phyloP scores from a whole-genome alignment of 805 yeast species.

The Candida vaughaniae region DNA sequence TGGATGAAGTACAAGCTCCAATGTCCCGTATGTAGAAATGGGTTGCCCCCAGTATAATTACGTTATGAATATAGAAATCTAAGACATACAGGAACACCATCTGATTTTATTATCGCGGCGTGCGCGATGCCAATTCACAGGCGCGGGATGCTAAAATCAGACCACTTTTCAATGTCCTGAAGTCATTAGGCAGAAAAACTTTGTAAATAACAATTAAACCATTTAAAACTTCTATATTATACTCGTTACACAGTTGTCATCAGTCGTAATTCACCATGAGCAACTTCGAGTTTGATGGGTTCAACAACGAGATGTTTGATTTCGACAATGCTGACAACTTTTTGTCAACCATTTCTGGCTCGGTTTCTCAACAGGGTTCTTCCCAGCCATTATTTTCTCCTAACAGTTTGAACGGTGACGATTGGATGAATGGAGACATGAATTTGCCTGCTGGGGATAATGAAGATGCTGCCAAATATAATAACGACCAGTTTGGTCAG shows the following conservation, averaged over 20 bases:
- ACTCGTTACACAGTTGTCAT: no score
- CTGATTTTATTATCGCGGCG: conserved; percentile 1
- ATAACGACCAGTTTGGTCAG: conserved; percentile 5
- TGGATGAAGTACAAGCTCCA: conserved; percentile 94
- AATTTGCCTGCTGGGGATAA: no score
- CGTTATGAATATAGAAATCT: no score
- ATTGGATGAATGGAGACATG: background rate
- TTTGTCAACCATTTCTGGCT: conserved; percentile 27
- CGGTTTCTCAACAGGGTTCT: conserved; percentile 4
- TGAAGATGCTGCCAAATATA: background rate
- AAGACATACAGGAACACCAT: background rate
- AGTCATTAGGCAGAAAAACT: background rate
- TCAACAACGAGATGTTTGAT: conserved; percentile 16
- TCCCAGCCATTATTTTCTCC: conserved; percentile 18
- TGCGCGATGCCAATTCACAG: conserved; percentile 3
- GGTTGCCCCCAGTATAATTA: conserved; percentile 73
- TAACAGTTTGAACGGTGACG: conserved; percentile 10
- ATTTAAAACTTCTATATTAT: no score
- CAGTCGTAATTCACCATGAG: conserved; percentile 4
- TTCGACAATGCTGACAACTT: conserved; percentile 32
- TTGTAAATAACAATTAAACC: no score
- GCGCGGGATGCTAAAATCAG: conserved; percentile 5
- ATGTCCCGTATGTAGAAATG: conserved; percentile 89
- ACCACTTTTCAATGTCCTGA: conserved; percentile 8
- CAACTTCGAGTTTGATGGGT: conserved; percentile 2